Percentiles rank a stretch among this genome's conserved stretches.
Evolutionary conservation across 2,329 filamentous ascomycete genomes (phyloP).

Genomic region (Ophiostoma populinum): DNA sequence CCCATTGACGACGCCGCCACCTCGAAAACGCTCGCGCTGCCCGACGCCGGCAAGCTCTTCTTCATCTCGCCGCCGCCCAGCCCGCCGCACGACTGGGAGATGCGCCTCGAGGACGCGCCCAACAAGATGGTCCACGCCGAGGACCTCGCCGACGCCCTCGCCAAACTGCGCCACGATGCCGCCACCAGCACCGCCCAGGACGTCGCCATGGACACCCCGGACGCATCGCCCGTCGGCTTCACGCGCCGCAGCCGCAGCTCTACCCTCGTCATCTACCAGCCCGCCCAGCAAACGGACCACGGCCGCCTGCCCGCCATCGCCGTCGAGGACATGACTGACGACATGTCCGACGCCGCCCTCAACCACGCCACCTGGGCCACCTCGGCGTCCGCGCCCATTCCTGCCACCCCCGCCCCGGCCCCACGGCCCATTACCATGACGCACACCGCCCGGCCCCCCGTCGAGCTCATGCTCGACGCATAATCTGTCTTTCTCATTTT

Average conservation of each 20-base stretch:
- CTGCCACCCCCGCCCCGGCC: background rate
- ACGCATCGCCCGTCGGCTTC: slow-evolving; percentile 24
- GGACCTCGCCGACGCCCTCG: slow-evolving; percentile 48
- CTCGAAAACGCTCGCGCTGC: slow-evolving; percentile 41
- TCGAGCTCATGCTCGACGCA: slow-evolving; percentile 43
- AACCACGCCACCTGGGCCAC: slow-evolving; percentile 4
- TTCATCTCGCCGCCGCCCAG: slow-evolving; percentile 55
- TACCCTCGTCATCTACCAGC: slow-evolving; percentile 45
- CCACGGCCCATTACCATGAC: slow-evolving; percentile 27
- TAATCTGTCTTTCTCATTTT: slow-evolving; percentile 2
- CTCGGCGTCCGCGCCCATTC: background rate
- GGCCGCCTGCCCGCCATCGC: slow-evolving; percentile 45
- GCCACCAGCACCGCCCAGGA: slow-evolving; percentile 21
- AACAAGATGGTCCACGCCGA: slow-evolving; percentile 55
- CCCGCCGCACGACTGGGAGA: slow-evolving; percentile 53
- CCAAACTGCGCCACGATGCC: slow-evolving; percentile 35
- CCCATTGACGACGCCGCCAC: slow-evolving; percentile 24
- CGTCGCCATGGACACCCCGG: slow-evolving; percentile 12
- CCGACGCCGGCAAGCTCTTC: slow-evolving; percentile 54
- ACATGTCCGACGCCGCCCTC: slow-evolving; percentile 30
- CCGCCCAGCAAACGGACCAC: slow-evolving; percentile 34
- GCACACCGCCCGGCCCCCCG: slow-evolving; percentile 44
- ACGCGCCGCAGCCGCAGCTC: slow-evolving; percentile 39
- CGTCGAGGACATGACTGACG: slow-evolving; percentile 50
- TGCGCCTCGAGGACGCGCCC: slow-evolving; percentile 48